Conservation (phyloP, 2,329 filamentous ascomycete species). For the Cordyceps cateniannulata region DNA sequence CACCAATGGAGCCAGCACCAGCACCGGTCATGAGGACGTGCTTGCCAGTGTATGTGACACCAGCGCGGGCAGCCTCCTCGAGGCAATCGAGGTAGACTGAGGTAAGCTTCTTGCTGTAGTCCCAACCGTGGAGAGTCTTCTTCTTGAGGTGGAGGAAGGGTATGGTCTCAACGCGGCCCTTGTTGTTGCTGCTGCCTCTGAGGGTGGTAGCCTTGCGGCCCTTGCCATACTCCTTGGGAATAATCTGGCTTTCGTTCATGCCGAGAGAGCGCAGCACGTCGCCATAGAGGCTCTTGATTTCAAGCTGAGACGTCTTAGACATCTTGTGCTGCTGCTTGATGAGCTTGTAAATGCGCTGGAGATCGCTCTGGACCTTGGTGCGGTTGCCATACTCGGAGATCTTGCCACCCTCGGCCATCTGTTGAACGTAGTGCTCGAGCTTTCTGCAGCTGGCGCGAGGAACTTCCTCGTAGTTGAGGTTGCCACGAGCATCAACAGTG, state of each 20-base stretch:
- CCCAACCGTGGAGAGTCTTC: conserved; percentile 90
- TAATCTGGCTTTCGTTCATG: conserved; percentile 98
- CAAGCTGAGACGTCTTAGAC: conserved; percentile 89
- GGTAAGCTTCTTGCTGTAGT: conserved; percentile 98
- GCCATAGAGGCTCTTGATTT: conserved; percentile 92
- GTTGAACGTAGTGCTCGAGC: conserved; percentile 94
- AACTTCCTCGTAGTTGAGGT: conserved; percentile 85
- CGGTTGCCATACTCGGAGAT: conserved; percentile 98
- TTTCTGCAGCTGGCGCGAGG: conserved; percentile 87
- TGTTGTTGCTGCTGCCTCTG: conserved; percentile 52
- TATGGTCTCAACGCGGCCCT: conserved; percentile 94
- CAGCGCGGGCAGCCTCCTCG: conserved; percentile 78
- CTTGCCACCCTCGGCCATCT: conserved; percentile 98
- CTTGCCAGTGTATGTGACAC: conserved; percentile 90
- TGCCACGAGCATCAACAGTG: conserved; percentile 85
- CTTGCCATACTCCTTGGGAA: conserved; percentile 78
- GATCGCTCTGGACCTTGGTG: conserved; percentile 94
- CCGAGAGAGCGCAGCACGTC: conserved; percentile 89
- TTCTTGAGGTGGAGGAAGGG: conserved; percentile 96
- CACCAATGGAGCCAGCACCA: conserved; percentile 94
- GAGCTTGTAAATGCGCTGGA: conserved; percentile 93
- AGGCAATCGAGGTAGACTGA: conserved; percentile 87
- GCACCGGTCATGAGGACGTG: conserved; percentile 97
- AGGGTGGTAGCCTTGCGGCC: conserved; percentile 41
- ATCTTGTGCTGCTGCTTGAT: conserved; percentile 98